Evolutionary conservation across 208 protist genomes (phyloP), one percentile per base, ranked within the genome.

Genomic region (Acanthamoeba culbertsoni): DNA sequence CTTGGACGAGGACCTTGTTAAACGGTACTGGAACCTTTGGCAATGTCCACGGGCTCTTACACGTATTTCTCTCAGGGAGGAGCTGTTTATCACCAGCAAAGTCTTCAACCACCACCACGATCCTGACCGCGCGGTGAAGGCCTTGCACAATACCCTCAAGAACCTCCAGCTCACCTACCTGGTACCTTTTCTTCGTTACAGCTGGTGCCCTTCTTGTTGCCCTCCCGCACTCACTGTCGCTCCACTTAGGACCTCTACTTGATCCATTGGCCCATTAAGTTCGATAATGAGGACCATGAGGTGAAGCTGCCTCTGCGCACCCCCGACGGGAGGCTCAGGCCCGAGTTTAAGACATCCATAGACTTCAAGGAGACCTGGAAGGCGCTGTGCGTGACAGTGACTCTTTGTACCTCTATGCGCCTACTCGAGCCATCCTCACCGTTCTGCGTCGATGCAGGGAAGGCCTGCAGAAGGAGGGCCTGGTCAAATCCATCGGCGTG

Each of bases 11-110:
- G 68, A 33, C 35, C 40, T 86, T 43, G 51, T 86, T 43, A 86
- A 53, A 31, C 43, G 77, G 77, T 86, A 62, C 40, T 96, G 37
- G 57, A 95, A 96, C 23, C 97, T 98, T 84, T 97, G 98, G 63
- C 57, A 94, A 57, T 68, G 97, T 68, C 12, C 59, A 7, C 59
- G 28, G 59, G 28, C 28, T 37, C 63, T 23, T 45, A 3, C 28
- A 10, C 37, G 6, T 6, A 4, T 23, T 10, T 43, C 59, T n/a
- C 23, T 7, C 51, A 86, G 77, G 23, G 77, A 86, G 51, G 77
- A 86, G 12, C 35, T 86, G 14, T 86, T 86, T n/a, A 59, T 86
- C 46, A 86, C 77, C 14, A 86, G 77, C 77, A 86, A 86, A 31
- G 77, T 86, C 5, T 86, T 86, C 77, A 86, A 86, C 77, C n/a